phyloP scores from a whole-genome alignment of 1,284 basidiomycete species.

The Melampsora americana region DNA sequence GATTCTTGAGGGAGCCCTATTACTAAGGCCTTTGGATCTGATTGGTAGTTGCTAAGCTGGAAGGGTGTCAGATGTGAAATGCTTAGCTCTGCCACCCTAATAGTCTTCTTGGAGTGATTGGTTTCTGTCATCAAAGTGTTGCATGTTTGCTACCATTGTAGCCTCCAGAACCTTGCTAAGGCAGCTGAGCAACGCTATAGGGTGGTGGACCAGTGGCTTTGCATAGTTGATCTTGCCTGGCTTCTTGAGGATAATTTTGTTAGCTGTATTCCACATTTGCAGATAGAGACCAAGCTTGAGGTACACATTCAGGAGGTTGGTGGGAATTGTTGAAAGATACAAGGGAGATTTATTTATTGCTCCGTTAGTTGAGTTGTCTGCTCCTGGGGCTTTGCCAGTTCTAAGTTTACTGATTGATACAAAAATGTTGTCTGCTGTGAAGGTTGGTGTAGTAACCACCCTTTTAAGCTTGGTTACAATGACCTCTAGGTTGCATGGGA shows the following conservation, averaged over 20 bases:
- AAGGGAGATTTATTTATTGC: not conserved
- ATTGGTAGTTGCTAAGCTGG: not conserved
- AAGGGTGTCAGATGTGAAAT: not conserved
- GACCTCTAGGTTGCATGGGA: not conserved
- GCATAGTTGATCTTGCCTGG: slow-evolving; percentile 10
- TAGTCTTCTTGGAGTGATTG: not conserved
- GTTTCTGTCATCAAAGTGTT: not conserved
- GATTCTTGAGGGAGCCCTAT: slow-evolving; percentile 7
- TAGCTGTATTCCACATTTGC: not conserved
- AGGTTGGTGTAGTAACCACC: not conserved
- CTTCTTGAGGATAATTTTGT: slow-evolving; percentile 9
- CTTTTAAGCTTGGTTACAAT: not conserved
- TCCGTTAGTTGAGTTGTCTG: not conserved
- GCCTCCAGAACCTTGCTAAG: slow-evolving; percentile 13
- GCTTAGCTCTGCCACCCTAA: not conserved
- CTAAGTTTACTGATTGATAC: not conserved
- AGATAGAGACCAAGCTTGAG: not conserved
- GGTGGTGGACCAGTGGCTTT: not conserved
- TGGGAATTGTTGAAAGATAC: not conserved
- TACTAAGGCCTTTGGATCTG: not conserved
- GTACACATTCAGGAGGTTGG: not conserved
- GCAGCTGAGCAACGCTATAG: slow-evolving; percentile 3
- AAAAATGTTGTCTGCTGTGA: not conserved
- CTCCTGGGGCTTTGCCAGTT: not conserved
- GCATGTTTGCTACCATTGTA: not conserved